Conservation (phyloP, 73 alveolate genomes). For the Tetrahymena borealis region DNA sequence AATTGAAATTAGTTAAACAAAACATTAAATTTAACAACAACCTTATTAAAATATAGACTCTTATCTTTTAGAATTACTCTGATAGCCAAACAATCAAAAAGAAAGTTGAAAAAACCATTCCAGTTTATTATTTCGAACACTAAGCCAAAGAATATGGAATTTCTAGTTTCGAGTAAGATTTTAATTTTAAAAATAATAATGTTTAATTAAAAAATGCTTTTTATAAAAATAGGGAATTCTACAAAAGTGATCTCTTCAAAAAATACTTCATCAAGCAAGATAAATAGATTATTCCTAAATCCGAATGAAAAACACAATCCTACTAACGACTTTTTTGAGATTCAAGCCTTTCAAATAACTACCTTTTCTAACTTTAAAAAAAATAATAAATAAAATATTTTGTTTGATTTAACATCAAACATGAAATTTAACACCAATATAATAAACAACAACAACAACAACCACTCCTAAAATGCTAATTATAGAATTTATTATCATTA, state of each 20-base stretch:
- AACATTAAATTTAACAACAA: background rate
- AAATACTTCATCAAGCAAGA: background rate
- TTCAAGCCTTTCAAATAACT: too few relatives aligned
- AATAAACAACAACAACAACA: too few relatives aligned
- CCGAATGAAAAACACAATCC: too few relatives aligned
- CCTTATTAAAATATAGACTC: too few relatives aligned
- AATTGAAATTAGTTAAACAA: constrained; percentile 11
- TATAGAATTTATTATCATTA: too few relatives aligned
- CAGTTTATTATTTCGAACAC: background rate
- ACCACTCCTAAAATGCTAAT: too few relatives aligned
- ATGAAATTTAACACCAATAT: too few relatives aligned
- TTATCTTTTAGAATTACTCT: background rate
- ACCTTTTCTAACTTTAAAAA: too few relatives aligned
- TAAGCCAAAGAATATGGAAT: background rate
- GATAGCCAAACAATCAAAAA: background rate
- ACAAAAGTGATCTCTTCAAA: background rate
- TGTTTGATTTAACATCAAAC: too few relatives aligned
- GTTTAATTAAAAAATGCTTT: background rate
- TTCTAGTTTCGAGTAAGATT: background rate
- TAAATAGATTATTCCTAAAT: background rate
- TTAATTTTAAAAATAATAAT: background rate
- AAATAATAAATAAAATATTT: too few relatives aligned
- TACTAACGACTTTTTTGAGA: too few relatives aligned
- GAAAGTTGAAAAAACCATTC: background rate
- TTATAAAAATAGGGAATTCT: background rate